Percentiles rank a stretch among this genome's conserved stretches.
These are phyloP conservation scores for Cenchrus purpureus DNA, from an alignment of 176 grass and related monocot species.

Conservation along the genomic window DNA sequence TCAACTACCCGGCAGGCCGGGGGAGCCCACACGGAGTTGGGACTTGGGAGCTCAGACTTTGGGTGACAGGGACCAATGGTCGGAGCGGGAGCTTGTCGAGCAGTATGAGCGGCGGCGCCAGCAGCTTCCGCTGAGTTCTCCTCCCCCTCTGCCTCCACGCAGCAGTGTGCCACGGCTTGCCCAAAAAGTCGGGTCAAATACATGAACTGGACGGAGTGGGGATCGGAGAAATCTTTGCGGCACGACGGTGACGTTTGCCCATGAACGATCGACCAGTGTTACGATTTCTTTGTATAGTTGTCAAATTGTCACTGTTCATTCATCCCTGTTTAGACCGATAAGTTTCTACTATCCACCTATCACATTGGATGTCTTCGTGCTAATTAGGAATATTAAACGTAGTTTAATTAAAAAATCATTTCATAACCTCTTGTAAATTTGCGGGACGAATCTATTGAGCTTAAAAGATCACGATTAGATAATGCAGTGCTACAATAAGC, in stretches of 20 bases:
- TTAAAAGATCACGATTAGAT: no score
- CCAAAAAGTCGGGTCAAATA: slow-evolving; percentile 51
- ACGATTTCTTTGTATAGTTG: not conserved
- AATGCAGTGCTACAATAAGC: no score
- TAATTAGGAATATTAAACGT: no score
- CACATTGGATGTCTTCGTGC: no score
- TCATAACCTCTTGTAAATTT: no score
- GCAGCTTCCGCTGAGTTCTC: slow-evolving; percentile 22
- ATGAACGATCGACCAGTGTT: not conserved
- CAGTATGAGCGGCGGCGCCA: not conserved
- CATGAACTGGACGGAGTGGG: not conserved
- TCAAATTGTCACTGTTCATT: no score
- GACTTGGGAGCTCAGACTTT: not conserved
- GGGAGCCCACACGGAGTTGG: slow-evolving; percentile 47
- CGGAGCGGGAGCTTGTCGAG: slow-evolving; percentile 12
- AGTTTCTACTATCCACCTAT: no score
- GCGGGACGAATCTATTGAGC: no score
- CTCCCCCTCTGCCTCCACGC: slow-evolving; percentile 15
- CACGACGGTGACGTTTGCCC: slow-evolving; percentile 26
- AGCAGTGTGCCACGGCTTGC: not conserved
- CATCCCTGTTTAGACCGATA: no score
- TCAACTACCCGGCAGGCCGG: slow-evolving; percentile 16
- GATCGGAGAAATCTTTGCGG: slow-evolving; percentile 18
- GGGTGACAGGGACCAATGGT: slow-evolving; percentile 15
- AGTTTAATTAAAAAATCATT: no score